Evolutionary conservation across 2,329 filamentous ascomycete species (phyloP), one percentile per base, ranked within the genome.

Genomic region (Beauveria brongniartii): DNA sequence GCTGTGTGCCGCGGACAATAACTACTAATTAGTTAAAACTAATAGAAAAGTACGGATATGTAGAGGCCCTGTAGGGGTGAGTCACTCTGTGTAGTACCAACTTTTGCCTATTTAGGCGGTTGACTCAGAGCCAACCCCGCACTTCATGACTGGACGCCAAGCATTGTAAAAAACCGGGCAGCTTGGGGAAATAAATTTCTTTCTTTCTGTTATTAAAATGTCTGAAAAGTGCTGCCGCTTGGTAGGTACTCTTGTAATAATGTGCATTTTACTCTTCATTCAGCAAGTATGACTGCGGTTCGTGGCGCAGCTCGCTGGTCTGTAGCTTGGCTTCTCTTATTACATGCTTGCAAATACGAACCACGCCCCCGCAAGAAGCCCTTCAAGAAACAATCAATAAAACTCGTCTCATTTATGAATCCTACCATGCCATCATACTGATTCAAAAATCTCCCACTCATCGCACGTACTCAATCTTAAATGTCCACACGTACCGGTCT

Each of bases 401-500:
- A 6, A 37, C 10, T 37, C 34, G 5, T 37, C 34, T 16, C 14
- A 37, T 16, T 37, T 14, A 37, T 5, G 6, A 37, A 14, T 16
- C 6, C 3, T 26, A 47, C 12, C 20, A 8, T 47, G 22, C 6
- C 14, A 1, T 47, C 22, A 18, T 47, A 7, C 3, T 26, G 2
- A n/a, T n/a, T n/a, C n/a, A n/a, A n/a, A n/a, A n/a, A n/a, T n/a
- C 24, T 30, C 20, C 40, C 16, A 6, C 10, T 58, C 34, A 58
- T 30, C 50, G 44, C 40, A 48, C 51, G 5, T 68, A 69, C 9
- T 66, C 24, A 52, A 69, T 64, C 52, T 70, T 70, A 57, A 70
- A 70, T 6, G 68, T 67, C 76, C 75, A 78, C 24, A 71, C 71
- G 63, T 72, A 77, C 61, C 70, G 60, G 64, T 78, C 76, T 5